phyloP scores from a whole-genome alignment of 768 basidiomycete species.

The Termitomyces sp. region DNA sequence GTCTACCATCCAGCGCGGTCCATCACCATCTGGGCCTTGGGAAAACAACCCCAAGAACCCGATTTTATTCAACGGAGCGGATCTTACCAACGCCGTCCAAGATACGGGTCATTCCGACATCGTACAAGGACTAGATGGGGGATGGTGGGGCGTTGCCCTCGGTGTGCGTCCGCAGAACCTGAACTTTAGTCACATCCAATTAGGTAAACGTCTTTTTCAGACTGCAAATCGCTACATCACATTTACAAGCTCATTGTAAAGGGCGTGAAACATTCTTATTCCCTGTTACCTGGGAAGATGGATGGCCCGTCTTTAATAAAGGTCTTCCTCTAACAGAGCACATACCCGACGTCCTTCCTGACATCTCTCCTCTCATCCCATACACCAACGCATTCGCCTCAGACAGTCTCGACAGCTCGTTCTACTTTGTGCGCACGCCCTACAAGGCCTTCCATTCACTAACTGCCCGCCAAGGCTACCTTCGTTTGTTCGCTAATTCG shows the following conservation, averaged over 20 bases:
- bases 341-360: slow-evolving; percentile 21
- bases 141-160: slow-evolving; percentile 36
- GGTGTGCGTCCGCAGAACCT: slow-evolving; percentile 30
- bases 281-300: slow-evolving; percentile 32
- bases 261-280: slow-evolving; percentile 36
- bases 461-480: slow-evolving; percentile 20
- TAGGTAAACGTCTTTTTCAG: slow-evolving; percentile 19
- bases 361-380: slow-evolving; percentile 18
- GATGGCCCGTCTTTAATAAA: slow-evolving; percentile 33
- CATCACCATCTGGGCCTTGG: slow-evolving; percentile 34
- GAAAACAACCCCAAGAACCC: slow-evolving; percentile 34
- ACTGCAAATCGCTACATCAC: neutral
- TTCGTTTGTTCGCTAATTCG: slow-evolving; percentile 27
- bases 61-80: slow-evolving; percentile 32
- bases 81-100: slow-evolving; percentile 29
- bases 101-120: slow-evolving; percentile 34
- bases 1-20: slow-evolving; percentile 32
- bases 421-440: slow-evolving; percentile 34
- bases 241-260: slow-evolving; percentile 1
- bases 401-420: slow-evolving; percentile 21
- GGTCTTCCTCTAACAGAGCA: slow-evolving; percentile 26
- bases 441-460: slow-evolving; percentile 32
- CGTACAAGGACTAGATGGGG: slow-evolving; percentile 27
- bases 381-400: slow-evolving; percentile 26
- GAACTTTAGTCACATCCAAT: slow-evolving; percentile 29